A percentile compares a stretch with the other conserved stretches of the same genome.
Evolutionary conservation across 2,329 filamentous ascomycete species (phyloP).

Genomic region (Colletotrichum paranaense): DNA sequence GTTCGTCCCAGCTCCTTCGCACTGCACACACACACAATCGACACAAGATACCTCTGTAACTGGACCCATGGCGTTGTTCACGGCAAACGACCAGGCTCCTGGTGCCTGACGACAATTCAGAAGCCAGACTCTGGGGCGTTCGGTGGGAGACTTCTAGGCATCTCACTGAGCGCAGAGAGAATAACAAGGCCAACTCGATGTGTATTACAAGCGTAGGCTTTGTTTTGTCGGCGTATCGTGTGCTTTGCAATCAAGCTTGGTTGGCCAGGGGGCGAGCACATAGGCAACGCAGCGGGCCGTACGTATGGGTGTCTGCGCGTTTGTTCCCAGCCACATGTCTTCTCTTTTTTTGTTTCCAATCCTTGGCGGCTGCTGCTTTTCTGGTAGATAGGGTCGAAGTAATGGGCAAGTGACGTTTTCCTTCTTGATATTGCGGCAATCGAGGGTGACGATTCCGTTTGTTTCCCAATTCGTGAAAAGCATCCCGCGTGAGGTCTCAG

Average conservation of each 20-base stretch:
- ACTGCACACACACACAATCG: conserved; percentile 27
- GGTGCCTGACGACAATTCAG: neutral
- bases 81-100: neutral
- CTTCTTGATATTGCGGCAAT: neutral
- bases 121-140: neutral
- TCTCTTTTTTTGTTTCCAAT: neutral
- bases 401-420: conserved; percentile 32
- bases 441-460: neutral
- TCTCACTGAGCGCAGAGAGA: neutral
- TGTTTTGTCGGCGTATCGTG: conserved; percentile 21
- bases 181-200: conserved; percentile 10
- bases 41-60: conserved; percentile 35
- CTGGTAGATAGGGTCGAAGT: conserved; percentile 34
- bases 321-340: neutral
- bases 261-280: neutral
- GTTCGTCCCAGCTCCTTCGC: conserved; percentile 26
- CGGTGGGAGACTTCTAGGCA: neutral
- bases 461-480: neutral
- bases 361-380: conserved; percentile 23
- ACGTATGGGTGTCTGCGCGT: neutral
- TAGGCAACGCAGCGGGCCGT: conserved; percentile 1
- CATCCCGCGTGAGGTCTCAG: neutral
- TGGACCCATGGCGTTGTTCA: conserved; percentile 27
- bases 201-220: conserved; percentile 15
- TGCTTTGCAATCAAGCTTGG: conserved; percentile 29